phyloP scores from a whole-genome alignment of 352 stramenopile genomes.

The Pythium chondricola region DNA sequence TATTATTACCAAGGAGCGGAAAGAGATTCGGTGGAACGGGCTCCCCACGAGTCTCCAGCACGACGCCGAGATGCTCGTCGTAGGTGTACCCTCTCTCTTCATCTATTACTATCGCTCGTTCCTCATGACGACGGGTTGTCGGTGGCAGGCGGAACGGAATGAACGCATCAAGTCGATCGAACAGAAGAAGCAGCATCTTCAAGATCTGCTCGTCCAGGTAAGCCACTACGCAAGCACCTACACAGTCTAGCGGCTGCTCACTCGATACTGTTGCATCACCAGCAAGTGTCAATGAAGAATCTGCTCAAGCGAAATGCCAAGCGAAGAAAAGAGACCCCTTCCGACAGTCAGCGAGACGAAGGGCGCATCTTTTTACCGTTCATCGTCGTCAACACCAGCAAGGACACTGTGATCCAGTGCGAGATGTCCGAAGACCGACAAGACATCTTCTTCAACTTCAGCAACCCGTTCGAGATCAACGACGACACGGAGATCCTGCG shows the following conservation, averaged over 20 bases:
- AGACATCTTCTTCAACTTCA: conserved; percentile 97
- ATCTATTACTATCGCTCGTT: too few species aligned
- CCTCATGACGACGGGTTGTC: too few species aligned
- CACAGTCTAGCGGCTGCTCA: too few species aligned
- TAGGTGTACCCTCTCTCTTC: conserved; percentile 18
- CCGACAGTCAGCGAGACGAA: conserved; percentile 49
- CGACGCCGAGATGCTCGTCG: conserved; percentile 83
- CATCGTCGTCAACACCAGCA: conserved; percentile 94
- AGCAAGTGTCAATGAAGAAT: conserved; percentile 94
- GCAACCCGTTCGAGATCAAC: conserved; percentile 95
- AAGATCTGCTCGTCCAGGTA: conserved; percentile 89
- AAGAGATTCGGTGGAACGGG: conserved; percentile 87
- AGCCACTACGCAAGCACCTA: not conserved
- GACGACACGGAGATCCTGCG: conserved; percentile 97
- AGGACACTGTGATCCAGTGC: conserved; percentile 94
- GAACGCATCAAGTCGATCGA: conserved; percentile 77
- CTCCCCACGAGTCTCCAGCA: conserved; percentile 77
- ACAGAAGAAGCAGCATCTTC: conserved; percentile 87
- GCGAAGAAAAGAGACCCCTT: conserved; percentile 42
- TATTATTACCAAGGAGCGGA: conserved; percentile 97
- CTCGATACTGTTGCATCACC: not conserved
- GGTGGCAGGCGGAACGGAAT: conserved; percentile 69
- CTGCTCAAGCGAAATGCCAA: conserved; percentile 85
- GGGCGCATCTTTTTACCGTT: conserved; percentile 93
- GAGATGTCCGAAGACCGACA: conserved; percentile 94